A percentile compares a stretch with the other conserved stretches of the same genome.
Evolutionary conservation across 192 early-diverging fungal species (phyloP).

Genomic region (Backusella macrospora): DNA sequence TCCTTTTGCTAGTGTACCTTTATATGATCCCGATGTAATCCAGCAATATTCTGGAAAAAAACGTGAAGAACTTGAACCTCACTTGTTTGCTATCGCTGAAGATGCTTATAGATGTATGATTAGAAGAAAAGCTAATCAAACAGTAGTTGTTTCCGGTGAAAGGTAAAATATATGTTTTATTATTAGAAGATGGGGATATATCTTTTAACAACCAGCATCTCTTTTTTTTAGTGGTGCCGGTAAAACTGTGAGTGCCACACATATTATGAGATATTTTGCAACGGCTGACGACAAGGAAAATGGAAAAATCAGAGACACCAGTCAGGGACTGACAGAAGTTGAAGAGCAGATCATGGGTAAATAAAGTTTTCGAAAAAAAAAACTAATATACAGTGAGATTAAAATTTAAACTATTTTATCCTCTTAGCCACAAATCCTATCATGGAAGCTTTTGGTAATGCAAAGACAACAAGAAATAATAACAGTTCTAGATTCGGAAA

Average conservation of each 20-base stretch:
- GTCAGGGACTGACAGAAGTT: conserved; percentile 62
- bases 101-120: conserved; percentile 97
- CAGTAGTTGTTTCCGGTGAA: conserved; percentile 97
- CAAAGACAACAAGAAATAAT: conserved; percentile 99
- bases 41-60: conserved; percentile 92
- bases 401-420: not conserved
- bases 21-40: conserved; percentile 91
- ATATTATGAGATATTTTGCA: conserved; percentile 98
- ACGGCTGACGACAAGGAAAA: conserved; percentile 70
- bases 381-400: not conserved
- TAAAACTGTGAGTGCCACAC: conserved; percentile 95
- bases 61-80: conserved; percentile 94
- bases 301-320: conserved; percentile 43
- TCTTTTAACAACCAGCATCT: not conserved
- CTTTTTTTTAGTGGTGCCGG: conserved; percentile 77
- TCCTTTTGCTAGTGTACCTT: conserved; percentile 82
- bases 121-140: conserved; percentile 90
- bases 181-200: not conserved
- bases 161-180: conserved; percentile 45
- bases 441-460: conserved; percentile 99
- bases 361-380: not conserved
- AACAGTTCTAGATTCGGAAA: conserved; percentile 98
- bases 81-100: conserved; percentile 98
- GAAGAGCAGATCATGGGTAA: conserved; percentile 80
- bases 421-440: conserved; percentile 92